Evolutionary conservation across 1,284 basidiomycete genomes (phyloP).

Genomic region (Ceratobasidium sp.): DNA sequence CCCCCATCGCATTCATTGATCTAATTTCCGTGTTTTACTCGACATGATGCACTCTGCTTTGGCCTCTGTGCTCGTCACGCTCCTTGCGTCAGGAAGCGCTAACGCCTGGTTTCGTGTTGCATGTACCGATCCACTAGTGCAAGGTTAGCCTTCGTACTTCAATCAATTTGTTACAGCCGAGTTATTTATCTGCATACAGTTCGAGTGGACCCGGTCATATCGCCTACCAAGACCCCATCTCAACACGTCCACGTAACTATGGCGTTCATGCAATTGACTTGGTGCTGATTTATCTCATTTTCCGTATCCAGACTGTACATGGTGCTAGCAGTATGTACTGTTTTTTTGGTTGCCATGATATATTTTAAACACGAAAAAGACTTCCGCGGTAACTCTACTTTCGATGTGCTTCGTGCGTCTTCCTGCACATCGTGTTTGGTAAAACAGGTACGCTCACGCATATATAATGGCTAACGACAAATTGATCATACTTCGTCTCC

Average conservation of each 20-base stretch:
- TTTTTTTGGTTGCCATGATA: not conserved
- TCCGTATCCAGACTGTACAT: not conserved
- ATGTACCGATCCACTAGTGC: conserved; percentile 53
- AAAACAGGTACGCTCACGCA: conserved; percentile 17
- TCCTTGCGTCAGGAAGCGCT: conserved; percentile 44
- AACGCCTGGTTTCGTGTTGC: conserved; percentile 57
- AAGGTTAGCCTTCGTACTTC: conserved; percentile 29
- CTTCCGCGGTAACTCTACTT: conserved; percentile 52
- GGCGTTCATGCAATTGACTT: not conserved
- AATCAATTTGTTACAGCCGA: not conserved
- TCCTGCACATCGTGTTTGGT: conserved; percentile 52
- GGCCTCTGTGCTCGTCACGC: conserved; percentile 35
- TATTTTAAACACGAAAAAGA: conserved; percentile 40
- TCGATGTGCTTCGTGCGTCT: conserved; percentile 51
- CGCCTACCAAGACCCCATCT: conserved; percentile 52
- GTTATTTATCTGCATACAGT: conserved; percentile 43
- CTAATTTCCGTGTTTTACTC: not conserved
- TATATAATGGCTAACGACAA: no score
- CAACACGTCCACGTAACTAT: conserved; percentile 54
- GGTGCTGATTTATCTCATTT: not conserved
- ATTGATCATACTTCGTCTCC: conserved; percentile 44
- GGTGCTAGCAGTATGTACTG: conserved; percentile 24
- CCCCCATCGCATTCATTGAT: not conserved
- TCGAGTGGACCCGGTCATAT: conserved; percentile 57
- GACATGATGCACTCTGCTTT: conserved; percentile 5